A percentile compares a stretch with the other conserved stretches of the same genome.
Conservation (phyloP, 345 rosid genomes). For the Xanthoceras sorbifolium region DNA sequence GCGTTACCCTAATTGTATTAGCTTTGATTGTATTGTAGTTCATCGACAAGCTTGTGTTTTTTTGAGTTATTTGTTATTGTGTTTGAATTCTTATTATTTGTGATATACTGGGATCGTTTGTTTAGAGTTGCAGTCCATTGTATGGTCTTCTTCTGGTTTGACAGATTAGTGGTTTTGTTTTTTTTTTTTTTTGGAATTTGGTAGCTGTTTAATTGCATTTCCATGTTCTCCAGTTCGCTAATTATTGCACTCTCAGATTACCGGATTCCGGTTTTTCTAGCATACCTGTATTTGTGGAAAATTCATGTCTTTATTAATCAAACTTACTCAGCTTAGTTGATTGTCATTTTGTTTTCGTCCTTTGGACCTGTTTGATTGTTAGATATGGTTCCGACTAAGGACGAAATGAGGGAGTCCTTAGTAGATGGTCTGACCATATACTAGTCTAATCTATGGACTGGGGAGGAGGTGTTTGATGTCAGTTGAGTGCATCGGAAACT, state of each 20-base stretch:
- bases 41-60: not conserved
- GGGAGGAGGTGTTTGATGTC: not conserved
- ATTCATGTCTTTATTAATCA: not conserved
- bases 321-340: not conserved
- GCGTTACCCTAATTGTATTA: not conserved
- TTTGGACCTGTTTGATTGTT: not conserved
- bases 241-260: not conserved
- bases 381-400: not conserved
- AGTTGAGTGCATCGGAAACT: not conserved
- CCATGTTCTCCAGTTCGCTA: not conserved
- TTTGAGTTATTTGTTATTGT: not conserved
- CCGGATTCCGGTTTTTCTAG: not conserved
- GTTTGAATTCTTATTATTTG: not conserved
- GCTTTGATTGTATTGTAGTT: not conserved
- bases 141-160: not conserved
- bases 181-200: not conserved
- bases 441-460: not conserved
- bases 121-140: not conserved
- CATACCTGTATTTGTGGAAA: not conserved
- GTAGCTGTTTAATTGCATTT: not conserved
- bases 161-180: not conserved
- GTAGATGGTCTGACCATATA: not conserved
- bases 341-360: not conserved
- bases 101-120: not conserved
- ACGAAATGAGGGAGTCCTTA: not conserved